Conservation (phyloP, 192 early-diverging fungal genomes). For the Mortierella hygrophila region DNA sequence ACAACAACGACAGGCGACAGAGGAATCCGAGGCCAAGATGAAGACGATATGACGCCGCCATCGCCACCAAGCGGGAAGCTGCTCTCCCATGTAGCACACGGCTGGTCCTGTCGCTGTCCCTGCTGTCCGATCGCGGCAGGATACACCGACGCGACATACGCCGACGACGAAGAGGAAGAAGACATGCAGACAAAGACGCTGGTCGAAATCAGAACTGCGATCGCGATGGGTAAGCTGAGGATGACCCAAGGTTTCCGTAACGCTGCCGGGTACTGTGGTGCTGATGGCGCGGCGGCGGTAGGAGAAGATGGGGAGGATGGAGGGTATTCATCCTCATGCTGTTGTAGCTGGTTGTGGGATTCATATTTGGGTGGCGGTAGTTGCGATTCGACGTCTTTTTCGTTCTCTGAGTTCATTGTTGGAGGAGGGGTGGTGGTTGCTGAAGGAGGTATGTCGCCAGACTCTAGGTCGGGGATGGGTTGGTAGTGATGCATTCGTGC, state of each 20-base stretch:
- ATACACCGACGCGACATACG: neutral
- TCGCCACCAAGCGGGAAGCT: neutral
- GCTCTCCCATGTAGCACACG: neutral
- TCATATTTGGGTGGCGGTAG: neutral
- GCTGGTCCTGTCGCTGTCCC: neutral
- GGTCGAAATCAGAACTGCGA: conserved; percentile 17
- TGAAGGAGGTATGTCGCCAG: neutral
- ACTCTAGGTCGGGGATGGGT: neutral
- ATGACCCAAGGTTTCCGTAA: conserved; percentile 15
- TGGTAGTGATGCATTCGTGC: neutral
- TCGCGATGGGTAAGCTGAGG: conserved; percentile 24
- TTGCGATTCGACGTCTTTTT: neutral
- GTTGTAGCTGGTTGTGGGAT: neutral
- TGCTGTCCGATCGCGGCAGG: neutral
- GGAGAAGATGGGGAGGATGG: neutral
- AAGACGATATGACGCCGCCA: neutral
- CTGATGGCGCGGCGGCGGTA: neutral
- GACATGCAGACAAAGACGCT: conserved; percentile 26
- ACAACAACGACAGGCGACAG: neutral
- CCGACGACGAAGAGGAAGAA: neutral
- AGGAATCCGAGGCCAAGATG: neutral
- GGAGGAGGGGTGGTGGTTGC: neutral
- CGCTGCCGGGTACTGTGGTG: neutral
- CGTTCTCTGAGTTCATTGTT: neutral
- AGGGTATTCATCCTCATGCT: neutral